Conservation (phyloP, 2,329 filamentous ascomycete genomes). For the Botryosphaeria agaves region DNA sequence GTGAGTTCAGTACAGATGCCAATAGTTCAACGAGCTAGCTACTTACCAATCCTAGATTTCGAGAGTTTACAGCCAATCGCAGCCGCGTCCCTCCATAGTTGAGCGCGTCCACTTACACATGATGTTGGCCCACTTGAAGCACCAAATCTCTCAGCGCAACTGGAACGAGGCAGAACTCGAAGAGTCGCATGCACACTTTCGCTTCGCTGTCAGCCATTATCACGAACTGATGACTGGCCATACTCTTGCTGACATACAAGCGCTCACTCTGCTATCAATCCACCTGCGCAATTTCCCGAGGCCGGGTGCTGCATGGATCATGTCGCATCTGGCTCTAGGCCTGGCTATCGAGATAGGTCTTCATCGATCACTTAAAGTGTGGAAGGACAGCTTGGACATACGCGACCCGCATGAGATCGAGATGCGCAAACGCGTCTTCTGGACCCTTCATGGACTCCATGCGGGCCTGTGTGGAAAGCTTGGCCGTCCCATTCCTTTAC, state of each 20-base stretch:
- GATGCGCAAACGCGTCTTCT: constrained; percentile 63
- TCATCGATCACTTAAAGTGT: constrained; percentile 50
- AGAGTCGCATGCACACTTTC: constrained; percentile 59
- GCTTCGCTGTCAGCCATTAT: constrained; percentile 54
- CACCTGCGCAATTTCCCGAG: constrained; percentile 67
- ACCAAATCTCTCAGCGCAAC: constrained; percentile 60
- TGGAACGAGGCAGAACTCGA: constrained; percentile 36
- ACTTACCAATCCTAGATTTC: too few relatives aligned
- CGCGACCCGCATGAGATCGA: constrained; percentile 48
- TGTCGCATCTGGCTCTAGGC: constrained; percentile 46
- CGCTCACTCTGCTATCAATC: constrained; percentile 50
- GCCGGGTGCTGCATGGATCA: constrained; percentile 54
- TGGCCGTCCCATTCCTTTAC: constrained; percentile 59
- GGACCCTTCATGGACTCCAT: constrained; percentile 49
- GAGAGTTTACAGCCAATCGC: too few relatives aligned
- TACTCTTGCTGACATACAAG: constrained; percentile 52
- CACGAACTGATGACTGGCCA: constrained; percentile 45
- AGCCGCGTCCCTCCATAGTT: too few relatives aligned
- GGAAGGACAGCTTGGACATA: constrained; percentile 24
- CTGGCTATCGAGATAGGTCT: constrained; percentile 59
- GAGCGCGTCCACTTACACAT: too few relatives aligned
- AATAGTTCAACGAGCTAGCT: too few relatives aligned
- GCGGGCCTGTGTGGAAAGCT: constrained; percentile 58
- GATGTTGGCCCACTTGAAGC: constrained; percentile 62
- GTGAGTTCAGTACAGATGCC: too few relatives aligned